Base-by-base conservation (phyloP, 1,284 basidiomycete species). In the Microbotryum lychnidis-dioicae region DNA sequence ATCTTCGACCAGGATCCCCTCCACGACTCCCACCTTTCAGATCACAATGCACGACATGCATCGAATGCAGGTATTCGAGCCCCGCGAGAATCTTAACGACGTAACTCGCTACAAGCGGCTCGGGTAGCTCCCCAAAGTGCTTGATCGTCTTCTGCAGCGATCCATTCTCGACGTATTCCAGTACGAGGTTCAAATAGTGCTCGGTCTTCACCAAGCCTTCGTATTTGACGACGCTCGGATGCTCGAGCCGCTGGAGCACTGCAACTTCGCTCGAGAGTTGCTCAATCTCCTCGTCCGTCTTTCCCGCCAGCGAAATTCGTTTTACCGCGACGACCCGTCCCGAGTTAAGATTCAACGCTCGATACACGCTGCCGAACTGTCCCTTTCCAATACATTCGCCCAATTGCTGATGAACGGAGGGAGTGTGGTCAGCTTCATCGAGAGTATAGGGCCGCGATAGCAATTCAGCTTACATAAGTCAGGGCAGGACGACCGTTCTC, bases 251-350 rank as follows among this genome's bases (percentile, higher is more conserved):
- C 79, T 92, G 91, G 68, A 96, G 82, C 33, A 96, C 78, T 71
- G 92, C 88, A 20, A 96, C 91, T 76, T 96, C 91, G 65, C 82
- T 82, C 87, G 92, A 94, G 50, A 96, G 81, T 74, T 90, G 86
- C 61, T 80, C 82, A 33, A 93, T 85, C 57, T 76, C 75, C 71
- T 91, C 87, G 33, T 87, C 86, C 73, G 91, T 88, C 74, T 87
- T 86, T 8, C 90, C 91, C 51, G 89, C 86, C 53, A 96, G 78
- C 55, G 86, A 81, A 71, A 96, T 93, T 21, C 90, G 85, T 77
- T 96, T 96, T 62, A 96, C 89, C 23, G 92, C 92, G 23, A 93
- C 91, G 83, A 91, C 92, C 76, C 93, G 89, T 37, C 90, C 93
- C 2, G 86, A 91, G 69, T 87, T 87, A 71, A 96, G 78, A 74